Evolutionary conservation across 1,139 yeast species (phyloP), one percentile per base, ranked within the genome.

Genomic region (Geotrichum europaeum): DNA sequence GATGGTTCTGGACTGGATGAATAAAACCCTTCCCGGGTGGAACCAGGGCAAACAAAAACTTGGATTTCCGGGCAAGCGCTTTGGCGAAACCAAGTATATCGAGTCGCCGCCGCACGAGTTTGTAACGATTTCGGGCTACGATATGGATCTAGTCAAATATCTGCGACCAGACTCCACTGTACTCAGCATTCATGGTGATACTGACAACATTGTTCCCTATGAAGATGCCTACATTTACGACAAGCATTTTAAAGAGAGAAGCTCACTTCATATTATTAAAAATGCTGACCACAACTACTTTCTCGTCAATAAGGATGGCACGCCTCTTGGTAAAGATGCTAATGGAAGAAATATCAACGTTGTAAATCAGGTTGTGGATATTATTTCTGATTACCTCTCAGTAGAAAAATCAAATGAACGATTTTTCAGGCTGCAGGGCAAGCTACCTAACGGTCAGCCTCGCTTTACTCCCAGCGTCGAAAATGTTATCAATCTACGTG

Each of bases 271-370:
- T 52, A 72, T 89, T 25, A 76, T 92, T 12, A 81, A 82, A 0
- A 78, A 78, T 54, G 96, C 96, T 0, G 94, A 90, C 70, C 97
- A 92, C 72, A 88, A 89, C 69, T 91, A 81, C 69, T 86, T 47
- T 18, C 53, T 62, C 2, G 53, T 51, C 30, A 47, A 49, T 43
- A 15, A 50, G 4, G 24, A 51, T 13, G 45, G 49, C 6, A 40
- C 55, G 25, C 36, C 43, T 34, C 52, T 49, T 25, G 49, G 55
- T 20, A 56, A 69, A 69, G 2, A 40, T 24, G 60, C 63, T 47
- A 55, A 57, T 1, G 74, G 75, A 34, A 78, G 78, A 3, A 76
- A 77, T 24, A 81, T 83, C 57, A 87, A 87, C 68, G 87, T 82
- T 72, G 85, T 84, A 67, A 78, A 73, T 54, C 72, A 76, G 28